phyloP scores from a whole-genome alignment of 371 early-diverging fungal genomes.

The Rhizopus sp. region DNA sequence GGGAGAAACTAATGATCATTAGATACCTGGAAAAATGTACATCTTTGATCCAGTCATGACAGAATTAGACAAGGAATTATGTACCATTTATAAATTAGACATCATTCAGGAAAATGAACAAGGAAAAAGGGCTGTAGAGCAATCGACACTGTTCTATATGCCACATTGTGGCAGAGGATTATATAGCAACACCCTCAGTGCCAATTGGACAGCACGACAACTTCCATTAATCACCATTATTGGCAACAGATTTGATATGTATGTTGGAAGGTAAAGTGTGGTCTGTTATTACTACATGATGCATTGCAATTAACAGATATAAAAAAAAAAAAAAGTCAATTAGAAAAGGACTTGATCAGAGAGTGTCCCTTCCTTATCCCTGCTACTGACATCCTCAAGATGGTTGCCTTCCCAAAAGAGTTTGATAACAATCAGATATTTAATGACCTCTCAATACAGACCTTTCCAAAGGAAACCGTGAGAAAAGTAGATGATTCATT shows the following conservation, averaged over 20 bases:
- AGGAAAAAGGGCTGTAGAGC: conserved; percentile 23
- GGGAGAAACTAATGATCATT: neutral
- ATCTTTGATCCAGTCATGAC: conserved; percentile 72
- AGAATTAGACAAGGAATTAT: conserved; percentile 51
- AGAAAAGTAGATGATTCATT: conserved; percentile 7
- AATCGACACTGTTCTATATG: conserved; percentile 67
- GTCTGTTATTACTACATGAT: neutral
- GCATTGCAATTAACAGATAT: neutral
- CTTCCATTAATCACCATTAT: conserved; percentile 45
- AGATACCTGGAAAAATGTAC: conserved; percentile 50
- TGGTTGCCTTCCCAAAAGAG: conserved; percentile 46
- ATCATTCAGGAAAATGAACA: conserved; percentile 54
- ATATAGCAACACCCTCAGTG: conserved; percentile 63
- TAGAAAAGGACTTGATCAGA: conserved; percentile 45
- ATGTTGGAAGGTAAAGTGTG: conserved; percentile 53
- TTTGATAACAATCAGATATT: conserved; percentile 63
- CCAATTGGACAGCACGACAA: conserved; percentile 53
- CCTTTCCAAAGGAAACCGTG: conserved; percentile 27
- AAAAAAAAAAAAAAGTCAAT: conserved; percentile 49
- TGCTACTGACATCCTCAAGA: conserved; percentile 43
- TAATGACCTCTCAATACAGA: conserved; percentile 53
- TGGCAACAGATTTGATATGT: conserved; percentile 62
- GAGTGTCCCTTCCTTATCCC: conserved; percentile 61
- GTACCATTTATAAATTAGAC: conserved; percentile 32
- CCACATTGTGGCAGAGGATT: conserved; percentile 71